A percentile compares a stretch with the other conserved stretches of the same genome.
These are phyloP conservation scores for Cornus kousa DNA, from an alignment of 148 eudicot species.

Conservation along the genomic window DNA sequence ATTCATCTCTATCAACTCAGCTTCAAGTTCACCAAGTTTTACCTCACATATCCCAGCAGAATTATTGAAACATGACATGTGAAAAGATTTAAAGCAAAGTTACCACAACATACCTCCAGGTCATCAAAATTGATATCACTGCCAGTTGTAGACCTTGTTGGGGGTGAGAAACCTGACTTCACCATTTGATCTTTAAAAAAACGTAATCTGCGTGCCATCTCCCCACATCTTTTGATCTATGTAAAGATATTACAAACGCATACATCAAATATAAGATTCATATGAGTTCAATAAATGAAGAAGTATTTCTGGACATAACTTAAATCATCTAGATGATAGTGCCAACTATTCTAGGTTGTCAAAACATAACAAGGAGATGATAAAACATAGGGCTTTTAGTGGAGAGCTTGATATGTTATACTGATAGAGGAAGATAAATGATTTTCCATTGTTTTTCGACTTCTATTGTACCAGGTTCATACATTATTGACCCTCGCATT, in stretches of 20 bases:
- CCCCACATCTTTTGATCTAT: constrained; percentile 79
- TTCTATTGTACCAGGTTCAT: neutral
- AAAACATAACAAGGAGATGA: neutral
- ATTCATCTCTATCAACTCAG: constrained; percentile 70
- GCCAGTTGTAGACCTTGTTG: constrained; percentile 38
- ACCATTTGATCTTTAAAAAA: constrained; percentile 71
- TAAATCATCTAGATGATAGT: constrained; percentile 1
- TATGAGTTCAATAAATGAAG: neutral
- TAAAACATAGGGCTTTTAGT: neutral
- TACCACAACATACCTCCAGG: constrained; percentile 52
- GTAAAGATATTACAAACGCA: neutral
- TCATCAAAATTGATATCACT: constrained; percentile 50
- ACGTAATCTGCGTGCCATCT: constrained; percentile 78
- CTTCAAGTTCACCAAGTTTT: constrained; percentile 69
- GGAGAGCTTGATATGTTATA: neutral
- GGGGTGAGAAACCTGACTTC: constrained; percentile 58
- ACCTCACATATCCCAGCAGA: constrained; percentile 28
- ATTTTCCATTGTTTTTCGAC: neutral
- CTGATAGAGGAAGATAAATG: neutral
- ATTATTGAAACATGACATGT: neutral
- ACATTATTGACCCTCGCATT: too few relatives aligned
- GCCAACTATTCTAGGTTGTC: constrained; percentile 2
- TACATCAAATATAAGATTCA: neutral
- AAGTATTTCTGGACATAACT: neutral
- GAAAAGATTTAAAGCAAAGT: constrained; percentile 1